Evolutionary conservation across 1,139 yeast genomes (phyloP).

Genomic region (Suzukiozyma palmioleophila): DNA sequence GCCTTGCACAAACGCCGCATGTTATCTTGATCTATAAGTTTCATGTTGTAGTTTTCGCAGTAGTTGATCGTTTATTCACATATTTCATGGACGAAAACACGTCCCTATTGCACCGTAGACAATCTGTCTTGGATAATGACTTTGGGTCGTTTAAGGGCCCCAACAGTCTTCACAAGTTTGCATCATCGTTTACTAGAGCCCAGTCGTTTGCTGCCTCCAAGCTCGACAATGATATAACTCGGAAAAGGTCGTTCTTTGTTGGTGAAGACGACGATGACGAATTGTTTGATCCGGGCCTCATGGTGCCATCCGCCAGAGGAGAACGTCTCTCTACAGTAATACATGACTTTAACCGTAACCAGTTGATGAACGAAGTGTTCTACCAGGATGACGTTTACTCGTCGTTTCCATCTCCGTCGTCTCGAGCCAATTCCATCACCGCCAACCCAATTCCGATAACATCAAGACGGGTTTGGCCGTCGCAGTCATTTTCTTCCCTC

Average conservation of each 20-base stretch:
- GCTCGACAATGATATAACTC: conserved; percentile 41
- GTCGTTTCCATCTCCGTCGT: conserved; percentile 22
- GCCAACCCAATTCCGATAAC: conserved; percentile 21
- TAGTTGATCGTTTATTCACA: not conserved
- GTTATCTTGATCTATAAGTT: not conserved
- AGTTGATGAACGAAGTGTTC: conserved; percentile 33
- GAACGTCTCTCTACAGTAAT: conserved; percentile 57
- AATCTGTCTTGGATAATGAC: conserved; percentile 35
- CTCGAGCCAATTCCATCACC: conserved; percentile 27
- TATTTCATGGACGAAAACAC: conserved; percentile 13
- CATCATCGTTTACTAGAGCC: conserved; percentile 45
- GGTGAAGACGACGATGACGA: conserved; percentile 40
- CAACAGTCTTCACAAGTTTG: conserved; percentile 44
- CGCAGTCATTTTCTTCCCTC: conserved; percentile 36
- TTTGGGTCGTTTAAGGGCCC: conserved; percentile 47
- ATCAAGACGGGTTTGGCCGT: conserved; percentile 17
- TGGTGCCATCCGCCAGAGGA: conserved; percentile 64
- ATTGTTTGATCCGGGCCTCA: conserved; percentile 65
- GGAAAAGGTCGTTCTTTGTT: conserved; percentile 37
- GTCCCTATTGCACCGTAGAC: conserved; percentile 21
- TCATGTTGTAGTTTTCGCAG: not conserved
- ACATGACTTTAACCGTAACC: conserved; percentile 29
- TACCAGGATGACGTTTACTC: conserved; percentile 36
- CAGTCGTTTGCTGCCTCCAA: conserved; percentile 44
- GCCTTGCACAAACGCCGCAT: not conserved